These are phyloP conservation scores for Rhodotorula sp. DNA, from an alignment of 1,284 basidiomycete species.

Conservation along the genomic window DNA sequence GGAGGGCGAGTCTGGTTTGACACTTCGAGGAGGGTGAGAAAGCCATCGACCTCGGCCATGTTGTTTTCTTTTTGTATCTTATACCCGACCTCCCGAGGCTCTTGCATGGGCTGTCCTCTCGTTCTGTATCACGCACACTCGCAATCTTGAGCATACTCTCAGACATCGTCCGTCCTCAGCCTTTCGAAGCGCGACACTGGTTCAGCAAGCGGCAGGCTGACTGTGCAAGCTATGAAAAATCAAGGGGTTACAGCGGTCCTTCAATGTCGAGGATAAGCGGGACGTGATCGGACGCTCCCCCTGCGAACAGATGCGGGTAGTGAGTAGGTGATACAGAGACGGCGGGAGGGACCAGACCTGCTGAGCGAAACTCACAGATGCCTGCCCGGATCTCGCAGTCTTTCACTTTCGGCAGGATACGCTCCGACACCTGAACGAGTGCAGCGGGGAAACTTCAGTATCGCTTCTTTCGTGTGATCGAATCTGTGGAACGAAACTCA, in stretches of 20 bases:
- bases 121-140: no score
- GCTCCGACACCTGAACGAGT: slow-evolving; percentile 36
- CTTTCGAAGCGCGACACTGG: no score
- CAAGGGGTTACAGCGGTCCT: slow-evolving; percentile 34
- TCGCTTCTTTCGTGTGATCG: neutral
- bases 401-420: slow-evolving; percentile 37
- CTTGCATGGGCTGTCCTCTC: no score
- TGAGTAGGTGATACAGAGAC: no score
- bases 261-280: slow-evolving; percentile 43
- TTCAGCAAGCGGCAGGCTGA: no score
- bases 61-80: neutral
- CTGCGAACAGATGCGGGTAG: neutral
- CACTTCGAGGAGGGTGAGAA: neutral
- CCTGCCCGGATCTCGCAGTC: slow-evolving; percentile 43
- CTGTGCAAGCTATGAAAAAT: no score
- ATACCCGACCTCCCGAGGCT: no score
- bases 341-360: no score
- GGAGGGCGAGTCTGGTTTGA: slow-evolving; percentile 21
- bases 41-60: neutral
- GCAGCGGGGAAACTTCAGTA: neutral
- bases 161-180: no score
- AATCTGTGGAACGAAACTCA: slow-evolving; percentile 52
- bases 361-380: slow-evolving; percentile 23
- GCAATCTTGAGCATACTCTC: no score
- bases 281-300: slow-evolving; percentile 44